Conservation (phyloP, 768 basidiomycete genomes). For the Tylopilus vinaceipallidus region DNA sequence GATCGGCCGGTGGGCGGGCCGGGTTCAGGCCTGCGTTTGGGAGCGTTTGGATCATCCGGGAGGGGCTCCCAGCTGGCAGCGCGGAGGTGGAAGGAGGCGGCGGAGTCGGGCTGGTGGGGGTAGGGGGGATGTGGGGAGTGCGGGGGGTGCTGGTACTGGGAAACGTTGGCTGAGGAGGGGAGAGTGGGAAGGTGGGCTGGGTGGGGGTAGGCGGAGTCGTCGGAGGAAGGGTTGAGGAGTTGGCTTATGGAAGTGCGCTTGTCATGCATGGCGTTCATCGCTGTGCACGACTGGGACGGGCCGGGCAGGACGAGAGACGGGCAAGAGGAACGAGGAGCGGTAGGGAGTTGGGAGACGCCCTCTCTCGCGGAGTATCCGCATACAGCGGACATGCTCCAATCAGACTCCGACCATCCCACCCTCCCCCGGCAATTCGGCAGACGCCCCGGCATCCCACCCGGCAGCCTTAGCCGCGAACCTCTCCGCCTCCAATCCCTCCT, state of each 20-base stretch:
- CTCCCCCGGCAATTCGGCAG: constrained; percentile 24
- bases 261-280: constrained; percentile 45
- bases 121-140: constrained; percentile 28
- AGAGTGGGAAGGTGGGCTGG: constrained; percentile 30
- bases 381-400: constrained; percentile 24
- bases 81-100: constrained; percentile 50
- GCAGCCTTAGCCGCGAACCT: constrained; percentile 32
- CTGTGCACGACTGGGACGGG: constrained; percentile 18
- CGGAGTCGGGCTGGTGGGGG: constrained; percentile 28
- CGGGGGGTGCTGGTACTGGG: constrained; percentile 30
- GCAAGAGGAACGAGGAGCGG: constrained; percentile 20
- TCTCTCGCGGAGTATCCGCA: constrained; percentile 32
- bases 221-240: constrained; percentile 47
- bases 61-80: constrained; percentile 57
- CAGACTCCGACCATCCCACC: constrained; percentile 28
- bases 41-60: constrained; percentile 36
- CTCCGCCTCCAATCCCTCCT: neutral
- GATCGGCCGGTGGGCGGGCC: constrained; percentile 33
- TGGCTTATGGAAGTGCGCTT: constrained; percentile 52
- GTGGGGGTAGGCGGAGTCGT: constrained; percentile 35
- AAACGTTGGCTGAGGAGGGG: constrained; percentile 21
- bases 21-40: constrained; percentile 35
- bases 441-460: constrained; percentile 15
- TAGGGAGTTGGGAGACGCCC: constrained; percentile 30
- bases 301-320: constrained; percentile 5